Conservation (phyloP, 1,139 yeast species). For the Hansenula sp. region DNA sequence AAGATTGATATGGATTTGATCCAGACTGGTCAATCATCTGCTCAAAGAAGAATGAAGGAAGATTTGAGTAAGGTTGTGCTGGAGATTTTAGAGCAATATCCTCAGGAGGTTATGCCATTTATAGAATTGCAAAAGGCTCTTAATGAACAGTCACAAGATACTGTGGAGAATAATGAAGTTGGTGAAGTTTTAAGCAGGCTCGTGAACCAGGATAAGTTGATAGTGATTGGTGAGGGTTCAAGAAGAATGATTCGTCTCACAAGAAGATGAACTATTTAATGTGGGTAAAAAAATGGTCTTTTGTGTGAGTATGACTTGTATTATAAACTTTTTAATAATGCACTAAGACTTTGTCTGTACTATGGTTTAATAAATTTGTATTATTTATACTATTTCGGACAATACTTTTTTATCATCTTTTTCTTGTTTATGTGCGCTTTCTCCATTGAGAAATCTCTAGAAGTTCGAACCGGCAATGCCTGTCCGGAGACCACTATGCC, state of each 20-base stretch:
- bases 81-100: constrained; percentile 34
- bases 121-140: constrained; percentile 58
- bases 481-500: too few relatives aligned
- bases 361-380: too few relatives aligned
- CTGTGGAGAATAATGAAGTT: constrained; percentile 70
- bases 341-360: too few relatives aligned
- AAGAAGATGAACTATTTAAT: not conserved
- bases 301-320: not conserved
- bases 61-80: constrained; percentile 65
- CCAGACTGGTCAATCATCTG: constrained; percentile 91
- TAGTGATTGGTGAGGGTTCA: constrained; percentile 70
- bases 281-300: not conserved
- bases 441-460: too few relatives aligned
- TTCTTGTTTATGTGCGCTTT: too few relatives aligned
- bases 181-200: constrained; percentile 65
- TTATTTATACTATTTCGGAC: too few relatives aligned
- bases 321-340: too few relatives aligned
- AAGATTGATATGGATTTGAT: constrained; percentile 96
- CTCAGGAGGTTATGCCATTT: constrained; percentile 42
- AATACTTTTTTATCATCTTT: too few relatives aligned
- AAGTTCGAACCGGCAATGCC: too few relatives aligned
- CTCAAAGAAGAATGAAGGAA: constrained; percentile 77
- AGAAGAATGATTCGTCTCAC: constrained; percentile 51
- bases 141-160: constrained; percentile 65
- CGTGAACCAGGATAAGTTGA: constrained; percentile 71